Evolutionary conservation across 1,284 basidiomycete species (phyloP).

Genomic region (Ustilago bromivora): DNA sequence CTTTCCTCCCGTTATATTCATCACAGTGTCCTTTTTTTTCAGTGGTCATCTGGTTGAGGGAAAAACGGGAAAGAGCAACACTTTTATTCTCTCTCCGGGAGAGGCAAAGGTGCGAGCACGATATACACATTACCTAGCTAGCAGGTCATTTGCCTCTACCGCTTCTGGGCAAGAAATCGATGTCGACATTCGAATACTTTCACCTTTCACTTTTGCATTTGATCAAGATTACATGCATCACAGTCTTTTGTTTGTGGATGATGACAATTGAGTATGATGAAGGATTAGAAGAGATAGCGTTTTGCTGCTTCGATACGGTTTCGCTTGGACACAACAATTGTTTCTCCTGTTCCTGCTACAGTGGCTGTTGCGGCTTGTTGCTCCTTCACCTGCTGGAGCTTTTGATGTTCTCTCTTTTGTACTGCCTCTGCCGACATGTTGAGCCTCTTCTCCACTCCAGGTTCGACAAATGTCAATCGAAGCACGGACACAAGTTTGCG

Average conservation of each 20-base stretch:
- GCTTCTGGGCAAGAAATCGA: conserved; percentile 52
- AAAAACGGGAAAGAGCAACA: conserved; percentile 56
- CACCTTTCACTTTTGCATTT: background rate
- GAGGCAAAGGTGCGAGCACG: conserved; percentile 6
- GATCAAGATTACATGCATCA: background rate
- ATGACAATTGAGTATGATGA: background rate
- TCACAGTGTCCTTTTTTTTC: conserved; percentile 51
- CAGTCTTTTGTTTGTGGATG: background rate
- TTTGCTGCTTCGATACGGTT: conserved; percentile 38
- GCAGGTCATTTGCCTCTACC: conserved; percentile 45
- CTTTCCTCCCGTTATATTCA: conserved; percentile 58
- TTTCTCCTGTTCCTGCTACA: background rate
- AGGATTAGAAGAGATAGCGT: conserved; percentile 43
- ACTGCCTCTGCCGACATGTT: background rate
- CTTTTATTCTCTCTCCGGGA: background rate
- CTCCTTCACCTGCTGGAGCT: background rate
- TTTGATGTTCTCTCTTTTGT: background rate
- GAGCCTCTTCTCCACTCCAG: conserved; percentile 14
- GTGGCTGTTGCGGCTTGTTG: background rate
- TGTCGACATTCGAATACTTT: conserved; percentile 25
- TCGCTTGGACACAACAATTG: background rate
- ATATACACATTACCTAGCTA: conserved; percentile 57
- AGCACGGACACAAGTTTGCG: conserved; percentile 29
- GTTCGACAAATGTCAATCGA: conserved; percentile 31
- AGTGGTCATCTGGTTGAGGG: conserved; percentile 59